These are phyloP conservation scores for Thalassiosira oceanica DNA, from an alignment of 352 stramenopile species.

Conservation along the genomic window DNA sequence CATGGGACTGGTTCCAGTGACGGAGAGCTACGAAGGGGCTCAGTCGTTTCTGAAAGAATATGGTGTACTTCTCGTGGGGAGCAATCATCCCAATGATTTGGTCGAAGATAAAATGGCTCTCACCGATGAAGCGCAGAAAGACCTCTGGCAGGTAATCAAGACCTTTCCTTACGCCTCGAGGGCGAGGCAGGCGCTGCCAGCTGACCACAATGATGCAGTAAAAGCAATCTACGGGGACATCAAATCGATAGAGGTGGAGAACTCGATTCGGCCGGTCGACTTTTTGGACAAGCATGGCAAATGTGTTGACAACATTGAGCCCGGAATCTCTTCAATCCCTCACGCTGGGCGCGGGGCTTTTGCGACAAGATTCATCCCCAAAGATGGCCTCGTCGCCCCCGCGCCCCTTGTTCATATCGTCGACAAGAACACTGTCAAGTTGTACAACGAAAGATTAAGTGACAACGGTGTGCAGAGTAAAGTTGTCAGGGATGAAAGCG, in stretches of 20 bases:
- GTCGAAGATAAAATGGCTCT: conserved; percentile 46
- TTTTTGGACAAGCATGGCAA: conserved; percentile 61
- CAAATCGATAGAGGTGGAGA: conserved; percentile 39
- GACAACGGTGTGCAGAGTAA: conserved; percentile 26
- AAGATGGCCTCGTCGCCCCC: conserved; percentile 60
- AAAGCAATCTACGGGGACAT: conserved; percentile 44
- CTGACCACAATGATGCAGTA: conserved; percentile 34
- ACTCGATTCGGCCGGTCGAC: conserved; percentile 45
- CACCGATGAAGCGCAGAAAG: conserved; percentile 30
- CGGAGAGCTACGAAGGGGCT: conserved; percentile 31
- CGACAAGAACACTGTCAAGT: conserved; percentile 29
- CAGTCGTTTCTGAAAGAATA: conserved; percentile 42
- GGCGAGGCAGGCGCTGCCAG: conserved; percentile 35
- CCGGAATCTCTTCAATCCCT: conserved; percentile 43
- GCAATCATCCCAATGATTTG: conserved; percentile 34
- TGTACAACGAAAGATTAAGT: conserved; percentile 48
- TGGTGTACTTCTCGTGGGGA: conserved; percentile 28
- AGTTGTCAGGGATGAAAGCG: conserved; percentile 20
- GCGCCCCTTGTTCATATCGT: conserved; percentile 68
- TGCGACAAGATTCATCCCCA: conserved; percentile 49
- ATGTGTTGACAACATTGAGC: conserved; percentile 68
- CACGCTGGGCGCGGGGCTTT: conserved; percentile 71
- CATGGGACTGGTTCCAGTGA: conserved; percentile 36
- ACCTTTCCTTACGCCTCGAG: conserved; percentile 37
- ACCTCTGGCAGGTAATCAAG: conserved; percentile 55